phyloP scores from a whole-genome alignment of 129 eudicot genomes.

The Chrysanthemum makinoi region DNA sequence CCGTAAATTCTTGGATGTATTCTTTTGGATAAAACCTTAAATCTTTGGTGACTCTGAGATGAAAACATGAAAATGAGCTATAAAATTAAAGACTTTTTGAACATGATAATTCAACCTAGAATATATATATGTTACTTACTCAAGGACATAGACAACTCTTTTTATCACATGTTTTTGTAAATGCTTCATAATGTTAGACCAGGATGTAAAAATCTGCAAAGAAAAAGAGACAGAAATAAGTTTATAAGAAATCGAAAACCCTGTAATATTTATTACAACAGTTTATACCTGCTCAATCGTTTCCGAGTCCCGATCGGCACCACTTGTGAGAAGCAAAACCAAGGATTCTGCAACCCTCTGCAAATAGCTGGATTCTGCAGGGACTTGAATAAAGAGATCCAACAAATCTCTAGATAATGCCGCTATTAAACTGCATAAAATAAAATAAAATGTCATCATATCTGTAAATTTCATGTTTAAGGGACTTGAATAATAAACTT shows the following conservation, averaged over 20 bases:
- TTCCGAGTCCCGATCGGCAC: conserved; percentile 92
- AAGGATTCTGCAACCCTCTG: conserved; percentile 55
- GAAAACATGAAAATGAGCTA: background rate
- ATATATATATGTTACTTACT: conserved; percentile 43
- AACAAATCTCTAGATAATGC: conserved; percentile 82
- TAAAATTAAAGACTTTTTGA: too few relatives aligned
- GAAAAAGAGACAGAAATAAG: background rate
- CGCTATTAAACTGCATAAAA: conserved; percentile 61
- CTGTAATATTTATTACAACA: background rate
- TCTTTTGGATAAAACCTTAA: conserved; percentile 73
- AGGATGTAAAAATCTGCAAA: conserved; percentile 81
- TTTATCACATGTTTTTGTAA: conserved; percentile 63
- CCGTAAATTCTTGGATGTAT: conserved; percentile 84
- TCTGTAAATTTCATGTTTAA: too few relatives aligned
- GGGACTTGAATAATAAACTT: too few relatives aligned
- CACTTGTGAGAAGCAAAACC: conserved; percentile 61
- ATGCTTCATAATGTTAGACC: conserved; percentile 87
- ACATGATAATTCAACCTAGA: background rate
- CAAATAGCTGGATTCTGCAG: conserved; percentile 51
- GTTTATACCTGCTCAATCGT: conserved; percentile 75
- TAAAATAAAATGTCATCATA: too few relatives aligned
- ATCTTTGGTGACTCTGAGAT: conserved; percentile 51
- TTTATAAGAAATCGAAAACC: background rate
- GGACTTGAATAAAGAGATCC: conserved; percentile 50
- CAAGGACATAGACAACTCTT: conserved; percentile 65